A percentile compares a stretch with the other conserved stretches of the same genome.
phyloP scores from a whole-genome alignment of 257 asterid genomes.

The Plantago ovata region DNA sequence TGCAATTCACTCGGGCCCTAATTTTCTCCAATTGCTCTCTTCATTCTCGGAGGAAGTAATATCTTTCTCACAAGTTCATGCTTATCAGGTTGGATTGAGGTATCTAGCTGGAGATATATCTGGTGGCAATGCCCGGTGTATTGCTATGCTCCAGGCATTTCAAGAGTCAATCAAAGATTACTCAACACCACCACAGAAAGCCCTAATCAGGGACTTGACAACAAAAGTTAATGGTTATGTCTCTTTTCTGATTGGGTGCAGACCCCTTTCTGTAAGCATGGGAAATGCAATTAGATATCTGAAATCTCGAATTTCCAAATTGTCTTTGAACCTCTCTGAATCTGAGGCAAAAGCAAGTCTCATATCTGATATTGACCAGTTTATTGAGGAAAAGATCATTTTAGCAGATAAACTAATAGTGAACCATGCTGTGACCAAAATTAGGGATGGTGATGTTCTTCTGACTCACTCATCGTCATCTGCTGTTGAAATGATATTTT shows the following conservation, averaged over 20 bases:
- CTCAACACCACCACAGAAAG: constrained; percentile 68
- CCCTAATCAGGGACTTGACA: constrained; percentile 78
- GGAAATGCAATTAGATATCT: constrained; percentile 84
- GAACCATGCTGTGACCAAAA: constrained; percentile 77
- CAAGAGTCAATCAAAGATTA: constrained; percentile 75
- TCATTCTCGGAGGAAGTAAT: too few species aligned
- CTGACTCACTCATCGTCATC: constrained; percentile 81
- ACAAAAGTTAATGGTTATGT: constrained; percentile 61
- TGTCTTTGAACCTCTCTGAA: constrained; percentile 63
- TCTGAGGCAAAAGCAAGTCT: constrained; percentile 73
- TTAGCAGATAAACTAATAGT: constrained; percentile 82
- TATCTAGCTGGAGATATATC: constrained; percentile 81
- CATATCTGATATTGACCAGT: constrained; percentile 53
- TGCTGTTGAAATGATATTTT: constrained; percentile 70
- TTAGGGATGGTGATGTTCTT: constrained; percentile 84
- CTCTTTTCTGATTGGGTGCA: constrained; percentile 70
- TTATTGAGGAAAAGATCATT: constrained; percentile 68
- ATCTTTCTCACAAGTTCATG: constrained; percentile 17
- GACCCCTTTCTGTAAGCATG: constrained; percentile 93
- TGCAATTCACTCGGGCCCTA: constrained; percentile 6
- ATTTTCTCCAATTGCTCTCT: not conserved
- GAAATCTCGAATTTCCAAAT: constrained; percentile 57
- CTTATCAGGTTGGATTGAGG: constrained; percentile 77
- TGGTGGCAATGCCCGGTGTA: constrained; percentile 93
- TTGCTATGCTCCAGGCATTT: constrained; percentile 90